Evolutionary conservation across 768 basidiomycete species (phyloP), one percentile per base, ranked within the genome.

Genomic region (Crepidotus variabilis): DNA sequence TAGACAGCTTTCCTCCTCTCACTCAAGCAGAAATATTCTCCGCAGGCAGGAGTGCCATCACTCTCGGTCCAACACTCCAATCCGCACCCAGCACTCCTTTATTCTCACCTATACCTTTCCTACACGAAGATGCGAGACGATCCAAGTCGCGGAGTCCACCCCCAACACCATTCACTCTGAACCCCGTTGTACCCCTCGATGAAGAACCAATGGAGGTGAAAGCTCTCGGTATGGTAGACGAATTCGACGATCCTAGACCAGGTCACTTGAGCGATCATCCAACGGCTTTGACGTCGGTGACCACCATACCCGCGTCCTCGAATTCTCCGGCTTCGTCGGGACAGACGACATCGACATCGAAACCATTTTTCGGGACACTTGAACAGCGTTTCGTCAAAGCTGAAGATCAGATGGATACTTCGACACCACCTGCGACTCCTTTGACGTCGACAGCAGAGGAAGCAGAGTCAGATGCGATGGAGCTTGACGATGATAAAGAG

Each of bases 41-140:
- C 6, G 69, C 69, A 16, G 69, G 73, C 22, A 72, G 74, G 23
- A 74, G 71, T 48, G 72, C 74, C 55, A 72, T 81, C 47, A 69
- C 79, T 16, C 69, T 80, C 20, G 75, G 77, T 39, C 71, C 77
- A 14, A 73, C 77, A 11, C 70, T 78, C 11, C 78, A 80, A 55
- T 83, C 84, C 24, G 77, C 77, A 43, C 89, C 92, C 1, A 76
- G 82, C 47, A 94, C 92, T 10, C 92, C 92, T 2, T 75, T 94
- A 52, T 94, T 93, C 71, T 90, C 89, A 2, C 92, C 92, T 3
- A 93, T 94, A 57, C 84, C 92, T 6, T 94, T 94, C 78, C 73
- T 92, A 22, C 91, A 93, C 64, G 84, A 87, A 50, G 90, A 92
- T 68, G 87, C 89, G 18, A 82, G 91, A 55, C 82, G 88, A 52